Percentiles rank a stretch among this genome's conserved stretches.
phyloP scores from a whole-genome alignment of 2,329 filamentous ascomycete genomes.

The Neodidymelliopsis sp. region DNA sequence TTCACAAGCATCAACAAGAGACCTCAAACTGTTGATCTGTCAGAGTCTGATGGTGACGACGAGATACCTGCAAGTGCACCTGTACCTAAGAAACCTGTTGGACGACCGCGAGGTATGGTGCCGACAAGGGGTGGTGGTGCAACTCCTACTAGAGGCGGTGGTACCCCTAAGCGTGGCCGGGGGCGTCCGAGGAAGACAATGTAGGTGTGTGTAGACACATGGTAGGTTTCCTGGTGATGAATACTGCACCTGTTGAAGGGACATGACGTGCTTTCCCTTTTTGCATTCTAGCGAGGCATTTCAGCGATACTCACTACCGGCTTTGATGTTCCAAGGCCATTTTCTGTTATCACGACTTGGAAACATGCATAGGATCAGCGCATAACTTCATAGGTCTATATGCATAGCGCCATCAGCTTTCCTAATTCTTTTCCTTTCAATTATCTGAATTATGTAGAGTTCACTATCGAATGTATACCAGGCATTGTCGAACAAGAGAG shows the following conservation, averaged over 20 bases:
- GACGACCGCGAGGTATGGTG: conserved; percentile 27
- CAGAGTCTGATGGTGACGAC: conserved; percentile 42
- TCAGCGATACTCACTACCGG: no score
- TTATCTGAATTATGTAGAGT: no score
- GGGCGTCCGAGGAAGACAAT: conserved; percentile 36
- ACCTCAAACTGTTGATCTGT: conserved; percentile 26
- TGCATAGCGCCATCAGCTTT: no score
- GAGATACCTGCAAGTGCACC: conserved; percentile 44
- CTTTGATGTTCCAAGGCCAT: neutral
- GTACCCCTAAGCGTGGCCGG: conserved; percentile 30
- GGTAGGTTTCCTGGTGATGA: no score
- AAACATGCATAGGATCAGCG: no score
- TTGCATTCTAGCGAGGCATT: conserved; percentile 5
- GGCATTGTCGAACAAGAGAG: no score
- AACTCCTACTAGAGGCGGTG: conserved; percentile 33
- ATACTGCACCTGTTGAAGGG: no score
- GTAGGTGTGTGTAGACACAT: conserved; percentile 6
- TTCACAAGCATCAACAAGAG: conserved; percentile 33
- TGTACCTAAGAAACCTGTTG: conserved; percentile 25
- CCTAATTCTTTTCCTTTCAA: no score
- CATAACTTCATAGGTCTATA: no score
- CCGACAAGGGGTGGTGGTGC: conserved; percentile 22
- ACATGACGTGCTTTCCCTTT: no score
- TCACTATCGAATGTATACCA: no score
- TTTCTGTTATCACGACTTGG: neutral